Evolutionary conservation across 2,329 filamentous ascomycete species (phyloP), one percentile per base, ranked within the genome.

Genomic region (Escovopsis weberi): DNA sequence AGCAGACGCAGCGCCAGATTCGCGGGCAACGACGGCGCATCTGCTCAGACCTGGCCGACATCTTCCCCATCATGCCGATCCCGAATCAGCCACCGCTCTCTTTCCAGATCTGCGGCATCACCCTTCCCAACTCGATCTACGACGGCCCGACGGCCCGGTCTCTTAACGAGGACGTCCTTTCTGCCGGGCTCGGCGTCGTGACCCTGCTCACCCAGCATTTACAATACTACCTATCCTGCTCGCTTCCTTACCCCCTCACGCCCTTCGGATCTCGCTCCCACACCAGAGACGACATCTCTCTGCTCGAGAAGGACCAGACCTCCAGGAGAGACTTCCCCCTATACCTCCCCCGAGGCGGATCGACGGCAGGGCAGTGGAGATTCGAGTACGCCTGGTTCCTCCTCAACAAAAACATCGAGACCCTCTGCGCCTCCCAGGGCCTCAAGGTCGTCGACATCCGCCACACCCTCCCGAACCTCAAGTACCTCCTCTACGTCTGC

Each of bases 371-470:
- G 0, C 78, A 87, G 38, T 96, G 89, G 65, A 80, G 89, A 2
- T 96, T 96, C 60, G 89, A 96, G 53, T 98, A 96, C 59, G 91
- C 72, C 10, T 91, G 94, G 57, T 98, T 96, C 54, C 67, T 96
- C n/a, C 72, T 98, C 12, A 96, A 96, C 65, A 95, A 96, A 62
- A 70, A 96, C 55, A 88, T 98, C 43, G 88, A 96, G 52, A 63
- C 69, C 0, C 65, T 81, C 4, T 80, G 76, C 46, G 64, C 67
- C 4, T 68, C 70, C 1, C 79, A 87, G 50, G 82, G 82, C 0
- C 66, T 95, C 11, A 79, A 81, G 38, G 80, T 94, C 1, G 73
- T 95, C 48, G 91, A 98, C 55, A 86, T 95, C 15, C 75, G 91
- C 4, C 86, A 96, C 51, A 94, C 89, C 0, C 65, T 96, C 6